A percentile compares a stretch with the other conserved stretches of the same genome.
Conservation (phyloP, 192 early-diverging fungal species). For the Mortierella claussenii region DNA sequence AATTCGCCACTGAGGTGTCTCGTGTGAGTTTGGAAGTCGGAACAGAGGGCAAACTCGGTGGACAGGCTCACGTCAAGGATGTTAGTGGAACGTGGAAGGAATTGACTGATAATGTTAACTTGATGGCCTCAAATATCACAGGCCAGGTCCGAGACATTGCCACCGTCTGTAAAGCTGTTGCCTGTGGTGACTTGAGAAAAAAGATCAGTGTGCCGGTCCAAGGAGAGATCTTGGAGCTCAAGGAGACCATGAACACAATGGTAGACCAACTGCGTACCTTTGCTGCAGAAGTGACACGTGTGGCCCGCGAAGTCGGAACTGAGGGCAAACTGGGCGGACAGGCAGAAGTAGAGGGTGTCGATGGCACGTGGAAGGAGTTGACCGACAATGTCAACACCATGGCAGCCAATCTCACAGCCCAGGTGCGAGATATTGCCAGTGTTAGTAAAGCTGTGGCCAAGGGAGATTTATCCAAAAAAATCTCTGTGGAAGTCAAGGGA, state of each 20-base stretch:
- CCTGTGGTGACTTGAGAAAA: slow-evolving; percentile 62
- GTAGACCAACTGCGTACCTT: slow-evolving; percentile 42
- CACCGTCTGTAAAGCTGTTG: slow-evolving; percentile 66
- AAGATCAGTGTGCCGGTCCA: slow-evolving; percentile 65
- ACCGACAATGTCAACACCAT: slow-evolving; percentile 79
- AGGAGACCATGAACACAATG: slow-evolving; percentile 73
- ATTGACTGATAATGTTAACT: slow-evolving; percentile 68
- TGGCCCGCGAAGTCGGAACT: slow-evolving; percentile 70
- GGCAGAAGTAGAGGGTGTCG: slow-evolving; percentile 58
- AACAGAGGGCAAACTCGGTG: slow-evolving; percentile 67
- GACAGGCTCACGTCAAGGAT: slow-evolving; percentile 66
- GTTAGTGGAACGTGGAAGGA: slow-evolving; percentile 69
- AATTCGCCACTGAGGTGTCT: slow-evolving; percentile 69
- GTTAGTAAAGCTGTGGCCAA: slow-evolving; percentile 73
- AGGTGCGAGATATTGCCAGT: slow-evolving; percentile 70
- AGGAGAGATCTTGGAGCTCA: slow-evolving; percentile 70
- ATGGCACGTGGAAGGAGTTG: slow-evolving; percentile 75
- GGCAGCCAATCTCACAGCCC: slow-evolving; percentile 70
- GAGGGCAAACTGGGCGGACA: slow-evolving; percentile 66
- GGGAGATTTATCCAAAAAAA: slow-evolving; percentile 68
- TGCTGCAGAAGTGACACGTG: slow-evolving; percentile 64
- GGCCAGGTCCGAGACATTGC: slow-evolving; percentile 70
- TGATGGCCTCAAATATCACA: slow-evolving; percentile 69
- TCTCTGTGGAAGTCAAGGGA: slow-evolving; percentile 66
- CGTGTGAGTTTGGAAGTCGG: slow-evolving; percentile 68